phyloP scores from a whole-genome alignment of 139 green algal species.

The Tetradesmus obliquus region DNA sequence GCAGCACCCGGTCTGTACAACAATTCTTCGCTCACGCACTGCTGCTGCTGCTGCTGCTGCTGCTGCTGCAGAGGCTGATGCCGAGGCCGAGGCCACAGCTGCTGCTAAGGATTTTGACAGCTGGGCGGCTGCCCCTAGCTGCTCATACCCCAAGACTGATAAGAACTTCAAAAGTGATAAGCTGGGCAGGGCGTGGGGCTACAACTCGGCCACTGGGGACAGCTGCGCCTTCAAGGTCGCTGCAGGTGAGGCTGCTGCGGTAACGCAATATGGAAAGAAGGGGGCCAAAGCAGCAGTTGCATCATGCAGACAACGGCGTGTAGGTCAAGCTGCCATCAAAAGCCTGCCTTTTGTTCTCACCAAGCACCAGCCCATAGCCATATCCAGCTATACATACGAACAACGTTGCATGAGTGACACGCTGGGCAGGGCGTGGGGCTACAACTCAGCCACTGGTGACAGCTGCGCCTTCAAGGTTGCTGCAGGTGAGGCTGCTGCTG shows the following conservation, averaged over 20 bases:
- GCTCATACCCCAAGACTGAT: background rate
- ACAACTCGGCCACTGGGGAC: background rate
- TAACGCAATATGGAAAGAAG: too few relatives aligned
- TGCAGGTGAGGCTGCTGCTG: background rate
- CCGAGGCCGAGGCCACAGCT: background rate
- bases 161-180: constrained; percentile 4
- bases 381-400: too few relatives aligned
- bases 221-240: constrained; percentile 21
- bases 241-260: background rate
- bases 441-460: background rate
- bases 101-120: background rate
- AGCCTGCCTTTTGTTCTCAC: too few relatives aligned
- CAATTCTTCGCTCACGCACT: too few relatives aligned
- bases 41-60: background rate
- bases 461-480: constrained; percentile 21
- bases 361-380: too few relatives aligned
- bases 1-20: too few relatives aligned
- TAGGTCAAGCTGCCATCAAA: too few relatives aligned
- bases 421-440: constrained; percentile 18
- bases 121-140: background rate
- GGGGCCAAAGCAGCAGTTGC: too few relatives aligned
- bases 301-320: too few relatives aligned
- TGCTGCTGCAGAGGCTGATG: background rate
- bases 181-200: constrained; percentile 21
- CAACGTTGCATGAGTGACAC: too few relatives aligned